A percentile compares a stretch with the other conserved stretches of the same genome.
Evolutionary conservation across 768 basidiomycete genomes (phyloP).

Genomic region (Cystofilobasidium ferigula): DNA sequence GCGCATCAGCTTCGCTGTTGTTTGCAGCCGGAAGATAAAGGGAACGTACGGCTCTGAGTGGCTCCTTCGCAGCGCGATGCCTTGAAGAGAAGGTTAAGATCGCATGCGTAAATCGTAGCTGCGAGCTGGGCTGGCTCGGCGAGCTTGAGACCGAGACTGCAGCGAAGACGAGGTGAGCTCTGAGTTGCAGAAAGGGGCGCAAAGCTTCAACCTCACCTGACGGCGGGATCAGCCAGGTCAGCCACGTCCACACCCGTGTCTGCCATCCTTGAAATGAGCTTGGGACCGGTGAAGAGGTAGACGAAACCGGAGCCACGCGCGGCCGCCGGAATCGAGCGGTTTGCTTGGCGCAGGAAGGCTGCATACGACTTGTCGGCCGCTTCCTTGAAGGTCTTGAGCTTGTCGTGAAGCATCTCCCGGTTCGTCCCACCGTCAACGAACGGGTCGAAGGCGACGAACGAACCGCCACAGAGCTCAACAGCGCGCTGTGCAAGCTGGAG

Average conservation of each 20-base stretch:
- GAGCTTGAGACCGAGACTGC: neutral
- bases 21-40: neutral
- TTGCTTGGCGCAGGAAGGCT: neutral
- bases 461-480: neutral
- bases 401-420: neutral
- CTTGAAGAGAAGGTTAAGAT: neutral
- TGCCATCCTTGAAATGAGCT: neutral
- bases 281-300: neutral
- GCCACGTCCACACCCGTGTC: neutral
- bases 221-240: neutral
- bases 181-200: neutral
- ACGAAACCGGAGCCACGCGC: neutral
- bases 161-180: neutral
- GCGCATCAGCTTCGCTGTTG: neutral
- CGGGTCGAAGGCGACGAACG: neutral
- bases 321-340: neutral
- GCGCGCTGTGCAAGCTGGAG: neutral
- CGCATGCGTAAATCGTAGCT: neutral
- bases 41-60: neutral
- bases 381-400: neutral
- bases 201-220: no score
- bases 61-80: neutral
- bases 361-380: conserved; percentile 1
- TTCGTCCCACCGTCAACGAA: no score
- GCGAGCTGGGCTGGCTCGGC: neutral